Percentiles rank a stretch among this genome's conserved stretches.
Evolutionary conservation across 2,329 filamentous ascomycete species (phyloP).

Genomic region (Akanthomyces dipterigenus): DNA sequence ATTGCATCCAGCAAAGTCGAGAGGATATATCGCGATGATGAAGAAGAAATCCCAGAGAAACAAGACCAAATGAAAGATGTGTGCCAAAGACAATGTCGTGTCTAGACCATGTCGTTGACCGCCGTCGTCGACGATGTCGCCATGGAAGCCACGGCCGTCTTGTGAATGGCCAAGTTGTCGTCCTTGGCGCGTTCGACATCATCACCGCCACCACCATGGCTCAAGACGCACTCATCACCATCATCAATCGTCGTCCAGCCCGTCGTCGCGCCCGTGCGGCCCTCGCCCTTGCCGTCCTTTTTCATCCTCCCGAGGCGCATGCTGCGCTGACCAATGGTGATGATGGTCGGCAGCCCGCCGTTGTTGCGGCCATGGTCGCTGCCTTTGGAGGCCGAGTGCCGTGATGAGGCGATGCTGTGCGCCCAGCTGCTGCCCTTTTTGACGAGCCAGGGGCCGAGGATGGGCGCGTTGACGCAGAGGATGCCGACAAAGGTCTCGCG

Average conservation of each 20-base stretch:
- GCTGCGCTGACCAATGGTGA: constrained; percentile 18
- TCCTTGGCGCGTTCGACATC: not conserved
- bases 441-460: constrained; percentile 20
- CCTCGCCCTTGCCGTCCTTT: constrained; percentile 13
- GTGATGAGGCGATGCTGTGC: constrained; percentile 12
- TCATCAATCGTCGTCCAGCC: constrained; percentile 20
- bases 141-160: not conserved
- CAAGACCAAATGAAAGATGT: too few relatives aligned
- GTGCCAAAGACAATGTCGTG: too few relatives aligned
- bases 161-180: not conserved
- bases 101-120: constrained; percentile 1
- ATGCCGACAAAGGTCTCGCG: constrained; percentile 22
- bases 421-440: constrained; percentile 15
- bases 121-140: not conserved
- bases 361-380: constrained; percentile 7
- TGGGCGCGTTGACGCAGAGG: constrained; percentile 19
- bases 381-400: not conserved
- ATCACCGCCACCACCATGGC: not conserved
- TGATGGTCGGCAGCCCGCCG: constrained; percentile 12
- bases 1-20: not conserved
- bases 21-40: not conserved
- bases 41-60: too few relatives aligned
- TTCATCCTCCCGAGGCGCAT: constrained; percentile 15
- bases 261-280: not conserved
- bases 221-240: constrained; percentile 17